A percentile compares a stretch with the other conserved stretches of the same genome.
Conservation (phyloP, 2,329 filamentous ascomycete genomes). For the Phyllosticta paracitricarpa region DNA sequence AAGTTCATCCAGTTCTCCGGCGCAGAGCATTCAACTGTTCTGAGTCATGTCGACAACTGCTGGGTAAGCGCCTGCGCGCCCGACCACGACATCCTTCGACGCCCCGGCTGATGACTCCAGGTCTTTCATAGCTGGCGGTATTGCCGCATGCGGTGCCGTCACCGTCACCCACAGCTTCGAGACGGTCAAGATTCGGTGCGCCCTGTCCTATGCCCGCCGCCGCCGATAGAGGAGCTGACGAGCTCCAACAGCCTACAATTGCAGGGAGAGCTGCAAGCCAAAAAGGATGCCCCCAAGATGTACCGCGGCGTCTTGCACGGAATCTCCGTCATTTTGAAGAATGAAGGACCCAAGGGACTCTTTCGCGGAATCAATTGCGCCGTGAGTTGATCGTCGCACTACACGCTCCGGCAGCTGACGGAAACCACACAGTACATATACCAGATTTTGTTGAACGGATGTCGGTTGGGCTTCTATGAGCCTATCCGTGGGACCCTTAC, state of each 20-base stretch:
- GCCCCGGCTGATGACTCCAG: conserved; percentile 31
- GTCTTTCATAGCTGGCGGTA: conserved; percentile 89
- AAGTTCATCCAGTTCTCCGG: conserved; percentile 7
- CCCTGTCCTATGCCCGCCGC: conserved; percentile 9
- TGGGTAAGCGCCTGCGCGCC: conserved; percentile 24
- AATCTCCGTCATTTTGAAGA: conserved; percentile 76
- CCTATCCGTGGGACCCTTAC: conserved; percentile 70
- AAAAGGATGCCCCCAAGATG: conserved; percentile 72
- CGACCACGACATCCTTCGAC: neutral
- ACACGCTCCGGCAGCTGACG: conserved; percentile 12
- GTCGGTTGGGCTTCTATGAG: conserved; percentile 94
- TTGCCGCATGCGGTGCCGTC: conserved; percentile 93
- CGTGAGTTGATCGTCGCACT: conserved; percentile 30
- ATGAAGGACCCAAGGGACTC: conserved; percentile 78
- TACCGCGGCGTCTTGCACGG: conserved; percentile 90
- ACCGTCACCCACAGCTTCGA: conserved; percentile 97
- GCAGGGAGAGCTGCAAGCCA: conserved; percentile 87
- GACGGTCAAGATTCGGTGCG: conserved; percentile 93
- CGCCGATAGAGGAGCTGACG: conserved; percentile 11
- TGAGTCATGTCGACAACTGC: conserved; percentile 38
- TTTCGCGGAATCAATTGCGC: conserved; percentile 85
- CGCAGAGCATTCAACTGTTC: conserved; percentile 1
- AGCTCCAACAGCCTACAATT: conserved; percentile 64
- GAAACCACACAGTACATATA: conserved; percentile 61
- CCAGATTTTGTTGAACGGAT: conserved; percentile 92